Evolutionary conservation across 2,329 filamentous ascomycete genomes (phyloP).

Genomic region (Xylaria multiplex): DNA sequence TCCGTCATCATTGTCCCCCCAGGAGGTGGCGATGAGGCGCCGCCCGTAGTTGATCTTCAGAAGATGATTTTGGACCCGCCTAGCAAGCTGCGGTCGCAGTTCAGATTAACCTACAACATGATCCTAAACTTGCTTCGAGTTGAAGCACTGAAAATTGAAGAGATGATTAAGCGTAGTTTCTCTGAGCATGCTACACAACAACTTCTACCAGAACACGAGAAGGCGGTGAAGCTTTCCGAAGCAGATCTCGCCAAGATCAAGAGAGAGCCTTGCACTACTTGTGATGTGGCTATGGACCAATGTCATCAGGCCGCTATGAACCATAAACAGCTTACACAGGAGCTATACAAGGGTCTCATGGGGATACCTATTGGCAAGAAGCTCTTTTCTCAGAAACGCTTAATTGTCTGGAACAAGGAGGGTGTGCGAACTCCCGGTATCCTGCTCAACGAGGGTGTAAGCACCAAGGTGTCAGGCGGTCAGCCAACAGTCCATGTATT

Average conservation of each 20-base stretch:
- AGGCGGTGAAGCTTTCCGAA: slow-evolving; percentile 90
- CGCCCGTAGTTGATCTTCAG: slow-evolving; percentile 81
- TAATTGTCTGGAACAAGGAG: slow-evolving; percentile 87
- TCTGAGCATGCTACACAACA: slow-evolving; percentile 98
- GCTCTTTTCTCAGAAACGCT: slow-evolving; percentile 77
- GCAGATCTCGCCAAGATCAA: slow-evolving; percentile 91
- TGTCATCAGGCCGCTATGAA: slow-evolving; percentile 86
- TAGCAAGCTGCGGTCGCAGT: slow-evolving; percentile 94
- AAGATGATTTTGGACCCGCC: slow-evolving; percentile 97
- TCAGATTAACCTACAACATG: slow-evolving; percentile 99
- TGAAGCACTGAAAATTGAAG: slow-evolving; percentile 96
- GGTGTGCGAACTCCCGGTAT: slow-evolving; percentile 85
- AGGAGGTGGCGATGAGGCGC: slow-evolving; percentile 83
- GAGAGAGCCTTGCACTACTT: slow-evolving; percentile 82
- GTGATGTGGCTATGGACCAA: slow-evolving; percentile 80
- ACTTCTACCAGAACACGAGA: slow-evolving; percentile 92
- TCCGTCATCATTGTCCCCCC: slow-evolving; percentile 93
- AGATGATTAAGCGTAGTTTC: slow-evolving; percentile 99
- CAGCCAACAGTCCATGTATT: slow-evolving; percentile 79
- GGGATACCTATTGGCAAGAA: slow-evolving; percentile 84
- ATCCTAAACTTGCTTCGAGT: slow-evolving; percentile 95
- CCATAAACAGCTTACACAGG: slow-evolving; percentile 80
- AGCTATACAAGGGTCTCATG: slow-evolving; percentile 80
- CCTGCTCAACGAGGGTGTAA: slow-evolving; percentile 78
- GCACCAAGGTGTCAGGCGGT: slow-evolving; percentile 64